A percentile compares a stretch with the other conserved stretches of the same genome.
phyloP scores from a whole-genome alignment of 139 green algal species.

The Microglena sp. region DNA sequence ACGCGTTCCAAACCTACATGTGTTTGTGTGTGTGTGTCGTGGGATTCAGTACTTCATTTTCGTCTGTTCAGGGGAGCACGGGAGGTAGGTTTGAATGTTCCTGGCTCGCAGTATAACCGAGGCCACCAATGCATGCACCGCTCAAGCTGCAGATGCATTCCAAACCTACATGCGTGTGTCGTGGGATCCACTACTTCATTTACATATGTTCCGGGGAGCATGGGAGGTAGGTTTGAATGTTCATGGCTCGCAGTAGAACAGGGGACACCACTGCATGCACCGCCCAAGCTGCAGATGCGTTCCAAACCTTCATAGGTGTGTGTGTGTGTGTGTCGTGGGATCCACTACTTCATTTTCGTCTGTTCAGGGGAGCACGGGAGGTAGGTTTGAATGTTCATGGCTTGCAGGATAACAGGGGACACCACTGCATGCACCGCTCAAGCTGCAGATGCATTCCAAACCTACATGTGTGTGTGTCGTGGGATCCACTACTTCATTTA shows the following conservation, averaged over 20 bases:
- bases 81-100: constrained; percentile 43
- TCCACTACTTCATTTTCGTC: no score
- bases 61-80: no score
- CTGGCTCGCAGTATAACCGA: constrained; percentile 52
- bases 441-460: constrained; percentile 35
- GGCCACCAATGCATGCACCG: constrained; percentile 52
- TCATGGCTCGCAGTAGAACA: constrained; percentile 46
- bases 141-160: constrained; percentile 47
- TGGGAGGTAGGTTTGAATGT: constrained; percentile 44
- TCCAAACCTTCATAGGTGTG: constrained; percentile 43
- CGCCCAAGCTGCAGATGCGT: constrained; percentile 45
- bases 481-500: no score
- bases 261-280: constrained; percentile 55
- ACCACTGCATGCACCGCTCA: constrained; percentile 63
- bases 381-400: constrained; percentile 38
- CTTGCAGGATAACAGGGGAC: constrained; percentile 48
- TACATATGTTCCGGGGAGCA: no score
- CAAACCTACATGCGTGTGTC: constrained; percentile 48
- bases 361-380: no score
- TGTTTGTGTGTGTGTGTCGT: no score
- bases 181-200: no score
- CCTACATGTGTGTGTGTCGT: no score
- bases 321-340: no score
- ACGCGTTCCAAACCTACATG: constrained; percentile 34
- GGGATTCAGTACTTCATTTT: no score